Evolutionary conservation across 768 basidiomycete species (phyloP).

Genomic region (Pholiota molesta): DNA sequence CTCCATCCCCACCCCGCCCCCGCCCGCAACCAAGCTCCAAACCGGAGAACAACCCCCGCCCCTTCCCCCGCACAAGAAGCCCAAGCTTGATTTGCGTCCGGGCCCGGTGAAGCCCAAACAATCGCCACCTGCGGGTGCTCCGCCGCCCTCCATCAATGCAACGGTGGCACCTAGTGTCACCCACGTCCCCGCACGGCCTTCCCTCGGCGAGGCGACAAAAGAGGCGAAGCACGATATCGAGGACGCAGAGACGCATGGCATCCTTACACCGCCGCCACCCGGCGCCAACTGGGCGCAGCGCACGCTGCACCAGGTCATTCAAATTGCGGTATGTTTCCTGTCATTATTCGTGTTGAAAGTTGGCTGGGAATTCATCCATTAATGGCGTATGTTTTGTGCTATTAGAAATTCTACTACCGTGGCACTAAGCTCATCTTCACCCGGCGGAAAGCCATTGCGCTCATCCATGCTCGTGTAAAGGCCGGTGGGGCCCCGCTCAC

Average conservation of each 20-base stretch:
- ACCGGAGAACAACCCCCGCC: conserved; percentile 10
- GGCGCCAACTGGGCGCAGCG: conserved; percentile 59
- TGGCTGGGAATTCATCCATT: not conserved
- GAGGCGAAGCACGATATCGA: conserved; percentile 63
- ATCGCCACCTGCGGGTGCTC: conserved; percentile 25
- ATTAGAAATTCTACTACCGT: conserved; percentile 81
- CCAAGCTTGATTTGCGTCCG: conserved; percentile 63
- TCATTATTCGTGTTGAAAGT: not conserved
- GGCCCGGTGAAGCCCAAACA: conserved; percentile 51
- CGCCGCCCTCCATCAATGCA: conserved; percentile 19
- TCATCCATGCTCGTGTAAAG: conserved; percentile 57
- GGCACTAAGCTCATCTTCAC: conserved; percentile 74
- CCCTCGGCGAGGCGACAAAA: conserved; percentile 44
- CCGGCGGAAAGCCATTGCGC: conserved; percentile 55
- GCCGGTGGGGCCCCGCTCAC: conserved; percentile 65
- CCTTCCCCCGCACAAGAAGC: conserved; percentile 40
- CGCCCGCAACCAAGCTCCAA: conserved; percentile 6
- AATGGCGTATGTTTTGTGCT: not conserved
- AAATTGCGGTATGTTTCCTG: conserved; percentile 41
- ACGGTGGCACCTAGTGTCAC: conserved; percentile 22
- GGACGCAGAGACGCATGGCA: conserved; percentile 69
- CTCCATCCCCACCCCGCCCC: conserved; percentile 22
- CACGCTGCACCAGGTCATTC: conserved; percentile 49
- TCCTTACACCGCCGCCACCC: conserved; percentile 65
- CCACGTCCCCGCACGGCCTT: conserved; percentile 16